A percentile compares a stretch with the other conserved stretches of the same genome.
phyloP scores from a whole-genome alignment of 306 rosid genomes.

The Ammopiptanthus mongolicus region DNA sequence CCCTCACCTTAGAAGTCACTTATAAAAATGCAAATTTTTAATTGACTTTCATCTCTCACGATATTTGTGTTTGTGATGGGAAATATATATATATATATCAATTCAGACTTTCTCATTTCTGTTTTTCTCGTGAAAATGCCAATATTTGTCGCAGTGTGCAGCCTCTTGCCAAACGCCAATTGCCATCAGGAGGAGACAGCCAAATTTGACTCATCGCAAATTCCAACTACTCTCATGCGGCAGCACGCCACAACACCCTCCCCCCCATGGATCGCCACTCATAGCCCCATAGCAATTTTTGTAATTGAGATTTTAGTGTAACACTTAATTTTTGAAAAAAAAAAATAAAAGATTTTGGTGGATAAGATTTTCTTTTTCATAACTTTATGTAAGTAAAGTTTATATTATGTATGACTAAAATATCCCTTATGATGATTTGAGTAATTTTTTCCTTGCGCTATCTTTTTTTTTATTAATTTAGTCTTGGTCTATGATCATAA shows the following conservation, averaged over 20 bases:
- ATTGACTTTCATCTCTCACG: not conserved
- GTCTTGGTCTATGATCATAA: no score
- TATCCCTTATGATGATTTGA: no score
- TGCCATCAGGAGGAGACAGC: not conserved
- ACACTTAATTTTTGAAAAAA: no score
- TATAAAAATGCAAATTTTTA: not conserved
- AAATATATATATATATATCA: not conserved
- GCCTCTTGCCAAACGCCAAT: not conserved
- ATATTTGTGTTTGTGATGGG: not conserved
- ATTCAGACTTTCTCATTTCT: not conserved
- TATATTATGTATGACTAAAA: no score
- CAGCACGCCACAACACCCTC: not conserved
- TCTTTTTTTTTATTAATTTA: no score
- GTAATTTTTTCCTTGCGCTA: no score
- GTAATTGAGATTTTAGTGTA: no score
- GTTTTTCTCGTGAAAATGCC: not conserved
- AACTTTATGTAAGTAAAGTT: no score
- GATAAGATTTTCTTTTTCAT: no score
- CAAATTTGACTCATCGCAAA: constrained; percentile 11
- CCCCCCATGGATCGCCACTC: not conserved
- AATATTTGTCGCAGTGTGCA: not conserved
- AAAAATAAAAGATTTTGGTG: no score
- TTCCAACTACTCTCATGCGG: not conserved
- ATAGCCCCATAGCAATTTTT: no score
- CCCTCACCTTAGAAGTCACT: no score